Conservation (phyloP, 148 eudicot genomes). For the Vaccinium myrtillus region DNA sequence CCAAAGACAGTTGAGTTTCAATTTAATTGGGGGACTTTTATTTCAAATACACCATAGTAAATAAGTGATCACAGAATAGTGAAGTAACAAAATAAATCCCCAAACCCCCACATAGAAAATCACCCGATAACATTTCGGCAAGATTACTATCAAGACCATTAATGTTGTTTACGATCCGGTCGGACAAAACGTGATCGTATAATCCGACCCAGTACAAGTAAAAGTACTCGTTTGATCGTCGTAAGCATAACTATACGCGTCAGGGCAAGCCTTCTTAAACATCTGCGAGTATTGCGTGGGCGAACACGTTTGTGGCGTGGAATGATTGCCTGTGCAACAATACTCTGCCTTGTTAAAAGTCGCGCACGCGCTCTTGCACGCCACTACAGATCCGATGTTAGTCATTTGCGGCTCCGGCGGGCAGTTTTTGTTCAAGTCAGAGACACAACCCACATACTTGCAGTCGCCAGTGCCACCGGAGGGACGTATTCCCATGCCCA, state of each 20-base stretch:
- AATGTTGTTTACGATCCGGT: neutral
- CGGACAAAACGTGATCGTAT: conserved; percentile 76
- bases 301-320: conserved; percentile 56
- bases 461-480: conserved; percentile 50
- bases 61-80: neutral
- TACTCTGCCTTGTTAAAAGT: conserved; percentile 57
- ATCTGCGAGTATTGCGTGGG: conserved; percentile 58
- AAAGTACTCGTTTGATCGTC: conserved; percentile 78
- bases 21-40: neutral
- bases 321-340: conserved; percentile 69
- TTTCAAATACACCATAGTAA: neutral
- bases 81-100: neutral
- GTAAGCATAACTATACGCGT: conserved; percentile 84
- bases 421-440: conserved; percentile 55
- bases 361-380: conserved; percentile 71
- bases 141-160: neutral
- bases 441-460: conserved; percentile 60
- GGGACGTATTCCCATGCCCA: conserved; percentile 50
- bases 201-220: conserved; percentile 70
- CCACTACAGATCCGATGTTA: conserved; percentile 43
- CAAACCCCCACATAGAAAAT: neutral
- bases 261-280: conserved; percentile 80
- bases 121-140: neutral
- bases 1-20: neutral
- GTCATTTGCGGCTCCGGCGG: conserved; percentile 52